These are phyloP conservation scores for Myxozyma monticola DNA, from an alignment of 805 yeast species.

Conservation along the genomic window DNA sequence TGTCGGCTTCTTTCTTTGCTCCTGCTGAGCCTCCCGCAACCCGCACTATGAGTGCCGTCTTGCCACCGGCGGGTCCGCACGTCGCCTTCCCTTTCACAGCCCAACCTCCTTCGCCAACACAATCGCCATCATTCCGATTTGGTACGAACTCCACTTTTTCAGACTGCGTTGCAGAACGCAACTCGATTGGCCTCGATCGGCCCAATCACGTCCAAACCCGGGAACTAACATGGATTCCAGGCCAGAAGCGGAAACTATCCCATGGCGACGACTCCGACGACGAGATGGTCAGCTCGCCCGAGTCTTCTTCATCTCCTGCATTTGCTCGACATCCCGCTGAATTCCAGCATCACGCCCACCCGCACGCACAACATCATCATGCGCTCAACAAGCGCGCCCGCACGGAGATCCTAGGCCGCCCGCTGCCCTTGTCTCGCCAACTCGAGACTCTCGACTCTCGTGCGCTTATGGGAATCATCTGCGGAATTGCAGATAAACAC, in stretches of 20 bases:
- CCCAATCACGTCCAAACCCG: too few relatives aligned
- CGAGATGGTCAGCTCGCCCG: constrained; percentile 27
- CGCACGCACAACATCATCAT: neutral
- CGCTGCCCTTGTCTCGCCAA: constrained; percentile 61
- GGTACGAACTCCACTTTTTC: constrained; percentile 21
- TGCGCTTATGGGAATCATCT: constrained; percentile 54
- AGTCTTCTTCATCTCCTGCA: constrained; percentile 9
- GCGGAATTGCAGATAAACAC: constrained; percentile 54
- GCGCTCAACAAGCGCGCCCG: constrained; percentile 21
- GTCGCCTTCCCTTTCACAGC: constrained; percentile 22
- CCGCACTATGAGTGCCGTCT: constrained; percentile 26
- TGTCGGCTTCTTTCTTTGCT: neutral
- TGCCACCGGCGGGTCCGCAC: constrained; percentile 25
- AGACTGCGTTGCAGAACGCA: too few relatives aligned
- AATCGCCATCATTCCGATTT: constrained; percentile 4
- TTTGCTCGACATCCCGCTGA: constrained; percentile 2
- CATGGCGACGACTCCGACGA: constrained; percentile 28
- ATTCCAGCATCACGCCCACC: constrained; percentile 2
- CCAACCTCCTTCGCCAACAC: constrained; percentile 7
- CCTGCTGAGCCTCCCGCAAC: too few relatives aligned
- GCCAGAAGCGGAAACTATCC: constrained; percentile 15
- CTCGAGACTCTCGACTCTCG: constrained; percentile 66
- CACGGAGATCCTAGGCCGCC: constrained; percentile 47
- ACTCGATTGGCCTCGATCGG: too few relatives aligned
- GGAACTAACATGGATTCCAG: constrained; percentile 1